Evolutionary conservation across 164 flowering plant genomes (phyloP).

Genomic region (Stephania yunnanensis): DNA sequence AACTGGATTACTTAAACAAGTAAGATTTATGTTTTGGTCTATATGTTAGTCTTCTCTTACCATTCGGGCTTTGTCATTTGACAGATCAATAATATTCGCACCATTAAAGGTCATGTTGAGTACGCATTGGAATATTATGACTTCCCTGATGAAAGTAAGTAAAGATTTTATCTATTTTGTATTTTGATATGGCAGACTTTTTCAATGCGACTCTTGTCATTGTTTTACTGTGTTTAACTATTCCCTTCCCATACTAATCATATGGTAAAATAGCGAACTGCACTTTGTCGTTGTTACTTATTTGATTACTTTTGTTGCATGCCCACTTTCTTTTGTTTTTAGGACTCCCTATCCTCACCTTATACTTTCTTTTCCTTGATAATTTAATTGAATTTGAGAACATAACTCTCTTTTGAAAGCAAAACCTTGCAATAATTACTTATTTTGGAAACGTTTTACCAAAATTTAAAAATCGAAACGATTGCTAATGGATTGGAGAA

Average conservation of each 20-base stretch:
- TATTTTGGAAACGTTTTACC: no score
- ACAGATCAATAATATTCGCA: constrained; percentile 33
- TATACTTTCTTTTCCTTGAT: neutral
- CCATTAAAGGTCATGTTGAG: constrained; percentile 12
- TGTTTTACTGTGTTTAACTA: neutral
- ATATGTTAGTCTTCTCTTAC: neutral
- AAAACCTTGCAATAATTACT: no score
- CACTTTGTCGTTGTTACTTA: neutral
- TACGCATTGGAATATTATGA: constrained; percentile 42
- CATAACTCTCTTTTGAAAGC: no score
- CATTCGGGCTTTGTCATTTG: neutral
- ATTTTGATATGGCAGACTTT: neutral
- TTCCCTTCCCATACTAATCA: neutral
- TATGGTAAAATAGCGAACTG: neutral
- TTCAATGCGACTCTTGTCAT: neutral
- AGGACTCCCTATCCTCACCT: neutral
- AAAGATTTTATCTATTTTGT: neutral
- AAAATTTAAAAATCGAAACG: no score
- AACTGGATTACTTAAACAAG: neutral
- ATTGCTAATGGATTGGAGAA: no score
- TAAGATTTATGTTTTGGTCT: neutral
- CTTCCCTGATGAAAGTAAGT: constrained; percentile 63
- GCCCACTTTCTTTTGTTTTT: neutral
- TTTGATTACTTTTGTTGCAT: neutral
- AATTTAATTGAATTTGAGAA: no score